phyloP scores from a whole-genome alignment of 2,329 filamentous ascomycete species.

The Lachnellula occidentalis region DNA sequence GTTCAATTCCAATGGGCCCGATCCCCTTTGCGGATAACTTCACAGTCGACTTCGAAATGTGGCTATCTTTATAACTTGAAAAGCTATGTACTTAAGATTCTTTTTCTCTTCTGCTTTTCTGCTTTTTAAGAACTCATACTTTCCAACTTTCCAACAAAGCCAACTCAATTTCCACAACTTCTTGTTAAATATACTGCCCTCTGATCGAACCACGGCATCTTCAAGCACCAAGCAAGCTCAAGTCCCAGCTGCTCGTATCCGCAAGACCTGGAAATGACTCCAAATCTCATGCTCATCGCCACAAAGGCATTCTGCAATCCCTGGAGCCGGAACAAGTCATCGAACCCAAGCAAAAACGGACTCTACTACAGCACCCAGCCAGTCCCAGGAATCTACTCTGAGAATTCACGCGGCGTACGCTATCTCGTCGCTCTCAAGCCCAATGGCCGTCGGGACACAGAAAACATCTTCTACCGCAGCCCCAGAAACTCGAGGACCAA shows the following conservation, averaged over 20 bases:
- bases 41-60: neutral
- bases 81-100: neutral
- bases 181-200: too few species aligned
- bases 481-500: neutral
- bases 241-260: neutral
- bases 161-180: too few species aligned
- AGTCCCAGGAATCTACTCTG: slow-evolving; percentile 17
- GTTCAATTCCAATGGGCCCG: neutral
- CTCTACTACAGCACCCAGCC: slow-evolving; percentile 10
- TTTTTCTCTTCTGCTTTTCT: too few species aligned
- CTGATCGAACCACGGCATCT: neutral
- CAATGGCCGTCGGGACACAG: slow-evolving; percentile 5
- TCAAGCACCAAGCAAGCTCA: neutral
- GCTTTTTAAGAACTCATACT: too few species aligned
- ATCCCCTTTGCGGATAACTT: neutral
- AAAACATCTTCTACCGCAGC: slow-evolving; percentile 9
- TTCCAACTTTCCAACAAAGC: too few species aligned
- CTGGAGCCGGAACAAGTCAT: slow-evolving; percentile 1
- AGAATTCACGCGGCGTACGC: slow-evolving; percentile 3
- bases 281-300: slow-evolving; percentile 9
- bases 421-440: slow-evolving; percentile 14
- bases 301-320: slow-evolving; percentile 5
- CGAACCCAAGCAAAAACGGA: neutral
- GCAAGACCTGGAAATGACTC: neutral
- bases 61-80: neutral